Evolutionary conservation across 345 rosid species (phyloP).

Genomic region (Garcia nutans): DNA sequence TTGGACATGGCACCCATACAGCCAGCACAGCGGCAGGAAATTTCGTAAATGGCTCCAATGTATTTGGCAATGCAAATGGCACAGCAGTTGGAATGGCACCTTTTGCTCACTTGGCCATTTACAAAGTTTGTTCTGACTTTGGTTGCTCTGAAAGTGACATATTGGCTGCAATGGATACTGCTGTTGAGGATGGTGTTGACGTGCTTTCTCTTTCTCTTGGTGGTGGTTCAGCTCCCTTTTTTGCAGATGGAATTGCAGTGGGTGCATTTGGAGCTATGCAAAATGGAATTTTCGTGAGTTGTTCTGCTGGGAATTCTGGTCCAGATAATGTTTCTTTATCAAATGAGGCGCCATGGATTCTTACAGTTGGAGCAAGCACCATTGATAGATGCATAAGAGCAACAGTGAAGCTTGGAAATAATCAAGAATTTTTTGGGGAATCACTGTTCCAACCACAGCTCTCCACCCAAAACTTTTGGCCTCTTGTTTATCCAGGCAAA

Average conservation of each 20-base stretch:
- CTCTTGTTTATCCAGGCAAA: slow-evolving; percentile 14
- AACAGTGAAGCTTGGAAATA: slow-evolving; percentile 34
- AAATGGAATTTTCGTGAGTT: slow-evolving; percentile 37
- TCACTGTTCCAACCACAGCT: slow-evolving; percentile 15
- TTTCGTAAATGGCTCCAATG: slow-evolving; percentile 30
- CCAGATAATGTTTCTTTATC: slow-evolving; percentile 18
- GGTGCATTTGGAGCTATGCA: slow-evolving; percentile 40
- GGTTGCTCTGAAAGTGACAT: slow-evolving; percentile 55
- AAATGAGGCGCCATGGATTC: slow-evolving; percentile 42
- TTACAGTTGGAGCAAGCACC: slow-evolving; percentile 43
- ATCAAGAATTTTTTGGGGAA: slow-evolving; percentile 17
- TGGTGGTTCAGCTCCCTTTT: slow-evolving; percentile 20
- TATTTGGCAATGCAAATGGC: slow-evolving; percentile 50
- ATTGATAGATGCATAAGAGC: slow-evolving; percentile 29
- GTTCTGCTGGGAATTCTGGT: slow-evolving; percentile 40
- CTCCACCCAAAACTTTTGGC: slow-evolving; percentile 1
- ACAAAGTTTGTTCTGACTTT: slow-evolving; percentile 53
- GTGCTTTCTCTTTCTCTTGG: slow-evolving; percentile 56
- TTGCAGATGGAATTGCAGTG: slow-evolving; percentile 25
- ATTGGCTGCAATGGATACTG: slow-evolving; percentile 58
- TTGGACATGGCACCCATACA: slow-evolving; percentile 25
- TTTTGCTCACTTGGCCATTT: slow-evolving; percentile 51
- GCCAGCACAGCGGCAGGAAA: slow-evolving; percentile 46
- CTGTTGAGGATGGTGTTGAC: slow-evolving; percentile 62
- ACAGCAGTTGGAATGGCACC: slow-evolving; percentile 46